Evolutionary conservation across 257 asterid genomes (phyloP), one percentile per base, ranked within the genome.

Genomic region (Nicotiana undulata): DNA sequence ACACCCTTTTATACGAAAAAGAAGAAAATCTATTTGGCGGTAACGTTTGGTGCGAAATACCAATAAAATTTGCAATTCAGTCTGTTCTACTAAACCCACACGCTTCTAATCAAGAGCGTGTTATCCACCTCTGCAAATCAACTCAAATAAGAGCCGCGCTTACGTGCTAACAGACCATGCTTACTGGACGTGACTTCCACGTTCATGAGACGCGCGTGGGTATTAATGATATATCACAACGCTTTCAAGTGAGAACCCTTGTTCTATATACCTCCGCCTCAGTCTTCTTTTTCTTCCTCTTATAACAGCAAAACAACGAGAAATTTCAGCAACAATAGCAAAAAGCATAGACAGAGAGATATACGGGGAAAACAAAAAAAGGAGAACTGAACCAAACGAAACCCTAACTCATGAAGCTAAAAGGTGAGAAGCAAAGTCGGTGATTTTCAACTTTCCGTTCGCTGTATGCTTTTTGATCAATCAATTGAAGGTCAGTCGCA

Each of bases 251-350:
- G 44, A 11, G 89, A 86, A 80, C 88, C 88, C 88, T 83, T 83
- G 86, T 80, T 84, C 88, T 89, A 78, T 78, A 82, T 79, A 72
- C 92, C 91, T 90, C 94, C 95, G 95, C 95, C 92, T 81, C 75
- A 80, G 64, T 28, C 82, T 72, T 87, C 85, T 34, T 51, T 29
- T 17, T 46, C 63, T n/a, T 37, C 55, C 22, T 80, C 61, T 49
- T 11, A 79, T 46, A 84, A 79, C 77, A 55, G 9, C 37, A 18
- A 34, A 63, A 37, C 66, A 49, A 58, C 72, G 70, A 66, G 58
- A 67, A 77, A 84, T 40, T 81, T 76, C 22, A 56, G 3, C 77
- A 13, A 80, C 74, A 72, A 66, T 63, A 9, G 58, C 49, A 40
- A 40, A 40, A 40, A 44, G 17, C 49, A 52, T 77, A 59, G 37